These are phyloP conservation scores for Kokia cookei DNA, from an alignment of 441 rosid genomes.

Conservation along the genomic window DNA sequence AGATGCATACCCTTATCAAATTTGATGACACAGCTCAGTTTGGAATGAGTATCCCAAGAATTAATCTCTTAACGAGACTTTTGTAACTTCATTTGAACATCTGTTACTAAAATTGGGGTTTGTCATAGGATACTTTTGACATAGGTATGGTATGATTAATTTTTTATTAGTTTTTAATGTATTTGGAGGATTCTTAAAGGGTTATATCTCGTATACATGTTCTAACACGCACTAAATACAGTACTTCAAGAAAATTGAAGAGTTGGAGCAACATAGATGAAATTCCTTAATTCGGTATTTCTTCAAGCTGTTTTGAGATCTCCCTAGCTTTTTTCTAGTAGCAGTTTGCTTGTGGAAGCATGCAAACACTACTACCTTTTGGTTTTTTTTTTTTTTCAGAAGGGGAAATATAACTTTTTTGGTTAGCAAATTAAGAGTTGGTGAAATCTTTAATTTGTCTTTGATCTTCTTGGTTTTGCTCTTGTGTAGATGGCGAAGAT, in stretches of 20 bases:
- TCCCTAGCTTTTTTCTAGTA: neutral
- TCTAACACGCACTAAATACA: neutral
- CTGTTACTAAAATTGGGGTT: neutral
- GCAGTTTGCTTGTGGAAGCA: neutral
- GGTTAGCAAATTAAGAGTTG: neutral
- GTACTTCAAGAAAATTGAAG: neutral
- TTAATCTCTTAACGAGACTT: neutral
- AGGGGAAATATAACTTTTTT: neutral
- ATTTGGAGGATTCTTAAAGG: neutral
- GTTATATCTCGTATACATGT: neutral
- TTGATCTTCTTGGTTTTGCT: neutral
- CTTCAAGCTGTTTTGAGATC: neutral
- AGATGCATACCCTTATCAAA: neutral
- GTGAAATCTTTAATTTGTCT: neutral
- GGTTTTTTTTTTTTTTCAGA: neutral
- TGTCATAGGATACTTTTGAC: neutral
- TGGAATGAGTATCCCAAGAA: neutral
- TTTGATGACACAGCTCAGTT: neutral
- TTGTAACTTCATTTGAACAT: neutral
- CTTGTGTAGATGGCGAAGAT: slow-evolving; percentile 45
- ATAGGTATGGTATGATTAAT: neutral
- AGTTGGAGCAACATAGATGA: neutral
- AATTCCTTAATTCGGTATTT: neutral
- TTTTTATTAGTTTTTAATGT: neutral
- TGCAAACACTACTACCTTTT: neutral